These are phyloP conservation scores for Coniosporium apollinis DNA, from an alignment of 495 filamentous ascomycete genomes.

Conservation along the genomic window DNA sequence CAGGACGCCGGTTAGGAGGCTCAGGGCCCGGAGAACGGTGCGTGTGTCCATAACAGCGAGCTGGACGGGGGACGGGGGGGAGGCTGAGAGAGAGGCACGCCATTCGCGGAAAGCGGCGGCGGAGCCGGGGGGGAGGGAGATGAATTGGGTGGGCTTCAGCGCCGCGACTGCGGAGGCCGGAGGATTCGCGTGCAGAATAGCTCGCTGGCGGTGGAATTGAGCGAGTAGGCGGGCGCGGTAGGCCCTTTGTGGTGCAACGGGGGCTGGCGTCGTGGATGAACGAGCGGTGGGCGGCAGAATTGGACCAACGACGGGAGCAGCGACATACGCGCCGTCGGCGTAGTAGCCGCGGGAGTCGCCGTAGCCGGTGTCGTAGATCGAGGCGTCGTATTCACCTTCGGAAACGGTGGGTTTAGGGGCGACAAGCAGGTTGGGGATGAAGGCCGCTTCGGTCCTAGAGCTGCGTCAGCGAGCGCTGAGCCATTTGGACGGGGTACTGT, in stretches of 20 bases:
- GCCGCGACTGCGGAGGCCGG: slow-evolving; percentile 29
- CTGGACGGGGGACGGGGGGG: slow-evolving; percentile 50
- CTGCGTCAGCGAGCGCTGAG: background rate
- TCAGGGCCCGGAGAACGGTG: slow-evolving; percentile 38
- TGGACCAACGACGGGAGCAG: slow-evolving; percentile 24
- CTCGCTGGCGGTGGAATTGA: slow-evolving; percentile 42
- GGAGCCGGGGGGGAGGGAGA: slow-evolving; percentile 29
- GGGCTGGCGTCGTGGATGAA: slow-evolving; percentile 2
- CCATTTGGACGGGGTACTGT: background rate
- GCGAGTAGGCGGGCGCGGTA: slow-evolving; percentile 47
- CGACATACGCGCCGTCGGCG: slow-evolving; percentile 54
- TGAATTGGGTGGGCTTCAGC: slow-evolving; percentile 41
- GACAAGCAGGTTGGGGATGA: background rate
- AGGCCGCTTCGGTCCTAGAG: background rate
- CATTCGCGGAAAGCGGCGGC: slow-evolving; percentile 29
- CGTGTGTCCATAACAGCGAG: slow-evolving; percentile 50
- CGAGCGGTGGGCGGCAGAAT: slow-evolving; percentile 2
- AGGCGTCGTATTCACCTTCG: slow-evolving; percentile 6
- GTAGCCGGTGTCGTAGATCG: slow-evolving; percentile 13
- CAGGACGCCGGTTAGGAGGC: slow-evolving; percentile 25
- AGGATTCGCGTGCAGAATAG: slow-evolving; percentile 36
- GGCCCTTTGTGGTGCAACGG: slow-evolving; percentile 30
- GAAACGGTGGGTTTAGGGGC: slow-evolving; percentile 4
- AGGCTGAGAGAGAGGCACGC: slow-evolving; percentile 32
- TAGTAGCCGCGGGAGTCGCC: slow-evolving; percentile 44